Conservation (phyloP, 306 rosid genomes). For the Lathyrus tuberosus region DNA sequence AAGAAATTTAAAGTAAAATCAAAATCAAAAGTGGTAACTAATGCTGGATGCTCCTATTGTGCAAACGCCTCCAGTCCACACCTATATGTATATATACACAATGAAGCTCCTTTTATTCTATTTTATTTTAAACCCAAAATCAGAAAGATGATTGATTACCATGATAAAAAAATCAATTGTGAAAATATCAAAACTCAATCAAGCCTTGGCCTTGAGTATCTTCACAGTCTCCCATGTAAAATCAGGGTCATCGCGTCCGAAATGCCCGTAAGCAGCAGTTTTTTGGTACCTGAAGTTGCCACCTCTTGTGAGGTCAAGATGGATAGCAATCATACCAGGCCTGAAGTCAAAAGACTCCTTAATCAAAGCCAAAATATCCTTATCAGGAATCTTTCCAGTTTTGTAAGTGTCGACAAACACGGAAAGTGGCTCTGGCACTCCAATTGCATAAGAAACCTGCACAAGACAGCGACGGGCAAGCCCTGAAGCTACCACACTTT, state of each 20-base stretch:
- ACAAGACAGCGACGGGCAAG: constrained; percentile 79
- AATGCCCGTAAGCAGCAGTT: constrained; percentile 86
- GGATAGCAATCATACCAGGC: constrained; percentile 78
- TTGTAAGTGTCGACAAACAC: constrained; percentile 70
- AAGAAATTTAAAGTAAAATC: constrained; percentile 14
- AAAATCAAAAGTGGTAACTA: constrained; percentile 34
- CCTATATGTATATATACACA: constrained; percentile 38
- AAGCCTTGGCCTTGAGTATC: constrained; percentile 72
- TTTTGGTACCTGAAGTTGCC: constrained; percentile 79
- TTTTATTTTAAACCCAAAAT: constrained; percentile 31
- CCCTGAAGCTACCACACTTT: constrained; percentile 78
- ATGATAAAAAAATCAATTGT: constrained; percentile 40
- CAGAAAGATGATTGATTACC: constrained; percentile 41
- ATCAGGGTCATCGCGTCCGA: constrained; percentile 79
- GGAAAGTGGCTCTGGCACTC: constrained; percentile 76
- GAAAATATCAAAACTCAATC: constrained; percentile 42
- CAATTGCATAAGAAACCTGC: constrained; percentile 86
- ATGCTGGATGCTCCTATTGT: constrained; percentile 40
- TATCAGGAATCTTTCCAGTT: constrained; percentile 71
- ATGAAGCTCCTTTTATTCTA: constrained; percentile 51
- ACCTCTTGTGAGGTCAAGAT: constrained; percentile 74
- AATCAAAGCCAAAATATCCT: constrained; percentile 61
- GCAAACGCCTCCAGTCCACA: constrained; percentile 40
- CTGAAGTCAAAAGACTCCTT: constrained; percentile 74
- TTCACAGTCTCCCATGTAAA: constrained; percentile 81